Evolutionary conservation across 1,284 basidiomycete species (phyloP).

Genomic region (Omphalotus olearius): DNA sequence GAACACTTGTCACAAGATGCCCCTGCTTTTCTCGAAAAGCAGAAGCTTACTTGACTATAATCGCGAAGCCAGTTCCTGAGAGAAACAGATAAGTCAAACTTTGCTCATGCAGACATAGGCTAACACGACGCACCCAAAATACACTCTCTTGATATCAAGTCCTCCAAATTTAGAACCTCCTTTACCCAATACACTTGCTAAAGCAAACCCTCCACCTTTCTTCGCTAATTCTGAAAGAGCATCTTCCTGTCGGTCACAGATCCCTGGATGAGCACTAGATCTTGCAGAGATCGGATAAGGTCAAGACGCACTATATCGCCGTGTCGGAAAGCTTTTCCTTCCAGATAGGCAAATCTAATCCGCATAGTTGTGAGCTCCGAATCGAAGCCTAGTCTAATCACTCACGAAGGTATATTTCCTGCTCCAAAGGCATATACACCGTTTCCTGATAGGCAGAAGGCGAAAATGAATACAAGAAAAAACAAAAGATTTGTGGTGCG

Average conservation of each 20-base stretch:
- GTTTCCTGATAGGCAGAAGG: slow-evolving; percentile 52
- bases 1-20: no score
- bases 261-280: slow-evolving; percentile 1
- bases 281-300: neutral
- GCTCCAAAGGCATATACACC: slow-evolving; percentile 72
- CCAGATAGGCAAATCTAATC: slow-evolving; percentile 66
- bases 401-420: slow-evolving; percentile 71
- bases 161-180: slow-evolving; percentile 65
- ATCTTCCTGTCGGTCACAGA: slow-evolving; percentile 52
- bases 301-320: slow-evolving; percentile 72
- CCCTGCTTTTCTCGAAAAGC: no score
- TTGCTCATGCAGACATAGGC: slow-evolving; percentile 1
- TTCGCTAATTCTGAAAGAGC: slow-evolving; percentile 50
- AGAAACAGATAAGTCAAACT: slow-evolving; percentile 9
- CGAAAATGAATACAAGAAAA: slow-evolving; percentile 31
- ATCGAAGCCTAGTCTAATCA: slow-evolving; percentile 14
- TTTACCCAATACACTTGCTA: slow-evolving; percentile 58
- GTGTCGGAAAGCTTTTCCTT: slow-evolving; percentile 79
- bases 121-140: slow-evolving; percentile 61
- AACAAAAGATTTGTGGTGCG: no score
- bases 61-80: slow-evolving; percentile 77
- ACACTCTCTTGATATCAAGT: slow-evolving; percentile 72
- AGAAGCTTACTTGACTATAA: slow-evolving; percentile 59
- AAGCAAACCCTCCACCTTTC: slow-evolving; percentile 62
- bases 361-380: neutral